Conservation (phyloP, 441 rosid genomes). For the Dalechampia spathulata region DNA sequence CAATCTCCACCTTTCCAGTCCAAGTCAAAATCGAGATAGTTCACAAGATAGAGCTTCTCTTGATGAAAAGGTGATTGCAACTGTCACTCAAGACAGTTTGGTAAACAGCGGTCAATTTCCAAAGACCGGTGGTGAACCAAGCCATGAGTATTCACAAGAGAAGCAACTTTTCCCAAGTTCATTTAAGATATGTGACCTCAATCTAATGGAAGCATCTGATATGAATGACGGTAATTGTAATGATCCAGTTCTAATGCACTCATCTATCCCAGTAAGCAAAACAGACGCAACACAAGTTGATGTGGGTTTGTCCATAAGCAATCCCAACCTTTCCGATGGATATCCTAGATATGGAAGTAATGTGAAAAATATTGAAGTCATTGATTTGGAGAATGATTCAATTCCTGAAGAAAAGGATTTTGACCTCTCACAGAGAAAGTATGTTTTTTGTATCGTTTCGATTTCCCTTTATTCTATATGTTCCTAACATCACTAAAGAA, state of each 20-base stretch:
- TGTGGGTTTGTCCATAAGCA: conserved; percentile 76
- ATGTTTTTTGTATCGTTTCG: conserved; percentile 19
- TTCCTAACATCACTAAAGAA: conserved; percentile 1
- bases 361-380: conserved; percentile 74
- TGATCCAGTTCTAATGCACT: conserved; percentile 30
- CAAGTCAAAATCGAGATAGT: conserved; percentile 22
- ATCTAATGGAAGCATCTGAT: conserved; percentile 71
- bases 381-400: conserved; percentile 80
- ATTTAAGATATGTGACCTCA: conserved; percentile 87
- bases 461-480: conserved; percentile 2
- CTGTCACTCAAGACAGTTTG: conserved; percentile 27
- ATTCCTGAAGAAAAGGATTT: conserved; percentile 45
- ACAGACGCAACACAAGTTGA: conserved; percentile 49
- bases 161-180: conserved; percentile 71
- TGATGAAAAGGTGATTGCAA: conserved; percentile 24
- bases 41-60: conserved; percentile 24
- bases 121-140: conserved; percentile 26
- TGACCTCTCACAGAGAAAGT: conserved; percentile 51
- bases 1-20: conserved; percentile 24
- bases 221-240: conserved; percentile 38
- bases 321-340: conserved; percentile 45
- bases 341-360: conserved; percentile 36
- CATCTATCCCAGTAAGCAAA: conserved; percentile 32
- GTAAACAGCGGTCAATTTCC: conserved; percentile 25
- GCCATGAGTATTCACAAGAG: conserved; percentile 49